These are phyloP conservation scores for Gleditsia sinensis DNA, from an alignment of 306 rosid species.

Conservation along the genomic window DNA sequence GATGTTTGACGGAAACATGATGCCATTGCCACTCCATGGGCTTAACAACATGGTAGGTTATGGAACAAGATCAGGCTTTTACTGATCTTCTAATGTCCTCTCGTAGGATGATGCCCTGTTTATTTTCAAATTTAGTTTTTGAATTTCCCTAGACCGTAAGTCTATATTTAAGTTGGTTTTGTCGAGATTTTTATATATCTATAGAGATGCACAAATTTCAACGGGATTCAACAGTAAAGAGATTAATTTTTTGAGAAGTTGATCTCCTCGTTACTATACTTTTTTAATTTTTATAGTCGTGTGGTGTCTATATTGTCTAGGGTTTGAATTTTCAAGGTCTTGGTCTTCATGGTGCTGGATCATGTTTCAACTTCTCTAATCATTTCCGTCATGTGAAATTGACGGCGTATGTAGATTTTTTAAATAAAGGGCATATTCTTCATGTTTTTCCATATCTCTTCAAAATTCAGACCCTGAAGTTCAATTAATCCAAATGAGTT, in stretches of 20 bases:
- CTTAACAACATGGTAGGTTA: conserved; percentile 20
- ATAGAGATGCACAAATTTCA: too few relatives aligned
- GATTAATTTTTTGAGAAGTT: too few relatives aligned
- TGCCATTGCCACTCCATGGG: neutral
- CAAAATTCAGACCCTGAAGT: neutral
- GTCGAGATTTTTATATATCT: too few relatives aligned
- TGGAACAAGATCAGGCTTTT: conserved; percentile 15
- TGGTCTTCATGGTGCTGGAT: neutral
- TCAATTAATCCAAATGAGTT: neutral
- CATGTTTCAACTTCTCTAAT: too few relatives aligned
- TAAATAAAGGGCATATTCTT: conserved; percentile 29
- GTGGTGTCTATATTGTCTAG: neutral
- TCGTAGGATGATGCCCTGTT: conserved; percentile 1
- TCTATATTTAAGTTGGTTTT: too few relatives aligned
- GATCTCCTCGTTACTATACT: too few relatives aligned
- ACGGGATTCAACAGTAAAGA: too few relatives aligned
- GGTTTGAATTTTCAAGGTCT: neutral
- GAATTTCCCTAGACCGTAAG: too few relatives aligned
- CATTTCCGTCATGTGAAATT: too few relatives aligned
- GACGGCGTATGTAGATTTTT: too few relatives aligned
- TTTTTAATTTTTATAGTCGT: neutral
- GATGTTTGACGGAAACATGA: conserved; percentile 23
- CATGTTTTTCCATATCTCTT: neutral
- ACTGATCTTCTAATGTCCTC: neutral
- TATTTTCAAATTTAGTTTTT: too few relatives aligned